These are phyloP conservation scores for Psilocybe cyanescens DNA, from an alignment of 768 basidiomycete species.

Conservation along the genomic window DNA sequence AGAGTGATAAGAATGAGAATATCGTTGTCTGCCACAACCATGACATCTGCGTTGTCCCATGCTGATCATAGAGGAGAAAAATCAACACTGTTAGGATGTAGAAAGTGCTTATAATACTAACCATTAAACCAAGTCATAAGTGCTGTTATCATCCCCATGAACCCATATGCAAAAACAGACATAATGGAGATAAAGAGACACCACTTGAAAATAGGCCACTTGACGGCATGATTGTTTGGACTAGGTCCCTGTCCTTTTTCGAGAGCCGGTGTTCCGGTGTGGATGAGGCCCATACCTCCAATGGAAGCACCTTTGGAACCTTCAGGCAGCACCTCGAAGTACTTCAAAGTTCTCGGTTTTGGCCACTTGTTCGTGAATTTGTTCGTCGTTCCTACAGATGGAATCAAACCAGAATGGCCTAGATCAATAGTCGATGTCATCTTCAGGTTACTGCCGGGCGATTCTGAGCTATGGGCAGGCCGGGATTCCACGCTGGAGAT, in stretches of 20 bases:
- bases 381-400: constrained; percentile 35
- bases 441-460: neutral
- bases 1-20: constrained; percentile 60
- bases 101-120: constrained; percentile 29
- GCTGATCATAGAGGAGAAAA: constrained; percentile 36
- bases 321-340: constrained; percentile 15
- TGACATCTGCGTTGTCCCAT: constrained; percentile 65
- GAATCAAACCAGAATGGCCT: constrained; percentile 32
- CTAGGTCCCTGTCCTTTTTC: constrained; percentile 37
- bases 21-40: constrained; percentile 62
- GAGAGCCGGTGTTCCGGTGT: constrained; percentile 28
- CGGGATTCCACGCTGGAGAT: neutral
- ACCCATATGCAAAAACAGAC: constrained; percentile 58
- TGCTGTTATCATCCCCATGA: constrained; percentile 51
- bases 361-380: constrained; percentile 61
- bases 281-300: constrained; percentile 1
- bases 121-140: constrained; percentile 65
- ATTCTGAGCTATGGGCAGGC: neutral
- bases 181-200: constrained; percentile 57
- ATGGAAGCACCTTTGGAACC: constrained; percentile 7
- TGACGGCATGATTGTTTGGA: constrained; percentile 39
- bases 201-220: constrained; percentile 73
- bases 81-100: neutral
- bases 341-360: constrained; percentile 37
- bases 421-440: constrained; percentile 19